A percentile compares a stretch with the other conserved stretches of the same genome.
Evolutionary conservation across 2,329 filamentous ascomycete genomes (phyloP).

Genomic region (Decorospora gaudefroyi): DNA sequence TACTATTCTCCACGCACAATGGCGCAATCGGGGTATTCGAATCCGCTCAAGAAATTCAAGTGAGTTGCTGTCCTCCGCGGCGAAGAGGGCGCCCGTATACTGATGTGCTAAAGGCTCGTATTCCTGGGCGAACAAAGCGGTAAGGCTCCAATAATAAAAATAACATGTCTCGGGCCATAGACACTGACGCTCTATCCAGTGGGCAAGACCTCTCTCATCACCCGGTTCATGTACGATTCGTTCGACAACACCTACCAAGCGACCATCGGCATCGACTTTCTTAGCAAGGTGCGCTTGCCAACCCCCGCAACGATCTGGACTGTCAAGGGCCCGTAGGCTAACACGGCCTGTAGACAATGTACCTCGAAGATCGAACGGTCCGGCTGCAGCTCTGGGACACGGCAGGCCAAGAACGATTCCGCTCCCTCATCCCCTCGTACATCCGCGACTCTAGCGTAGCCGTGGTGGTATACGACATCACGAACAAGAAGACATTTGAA

Average conservation of each 20-base stretch:
- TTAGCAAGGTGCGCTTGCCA: conserved; percentile 77
- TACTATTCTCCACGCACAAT: conserved; percentile 57
- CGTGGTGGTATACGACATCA: conserved; percentile 98
- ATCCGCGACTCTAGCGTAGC: conserved; percentile 98
- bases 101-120: conserved; percentile 69
- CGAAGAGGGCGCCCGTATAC: conserved; percentile 20
- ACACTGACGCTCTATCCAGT: conserved; percentile 60
- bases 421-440: conserved; percentile 95
- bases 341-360: conserved; percentile 84
- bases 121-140: conserved; percentile 98
- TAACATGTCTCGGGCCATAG: not conserved
- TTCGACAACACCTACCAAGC: conserved; percentile 99
- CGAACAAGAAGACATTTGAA: conserved; percentile 94
- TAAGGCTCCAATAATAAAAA: conserved; percentile 57
- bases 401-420: conserved; percentile 94
- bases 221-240: conserved; percentile 99
- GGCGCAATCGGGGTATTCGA: conserved; percentile 88
- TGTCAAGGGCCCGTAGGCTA: no score
- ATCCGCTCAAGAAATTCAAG: conserved; percentile 99
- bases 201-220: conserved; percentile 98
- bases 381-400: conserved; percentile 98
- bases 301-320: no score
- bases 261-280: conserved; percentile 98
- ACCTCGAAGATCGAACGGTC: conserved; percentile 96
- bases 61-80: conserved; percentile 49